These are phyloP conservation scores for Anthostomella pinea DNA, from an alignment of 2,329 filamentous ascomycete genomes.

Conservation along the genomic window DNA sequence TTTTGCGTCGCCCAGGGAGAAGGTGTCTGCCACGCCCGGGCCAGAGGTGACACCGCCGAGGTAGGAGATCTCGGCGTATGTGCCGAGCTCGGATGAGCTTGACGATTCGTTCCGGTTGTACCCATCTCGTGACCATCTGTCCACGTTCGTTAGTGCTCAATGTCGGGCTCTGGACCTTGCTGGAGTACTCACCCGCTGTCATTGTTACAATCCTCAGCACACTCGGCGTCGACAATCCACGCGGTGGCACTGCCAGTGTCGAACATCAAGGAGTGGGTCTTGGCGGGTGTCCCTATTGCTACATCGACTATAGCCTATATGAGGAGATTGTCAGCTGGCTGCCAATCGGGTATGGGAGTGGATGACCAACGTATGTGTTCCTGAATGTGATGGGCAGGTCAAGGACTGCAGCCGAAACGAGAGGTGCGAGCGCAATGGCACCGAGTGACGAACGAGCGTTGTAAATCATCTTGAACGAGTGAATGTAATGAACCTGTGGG, in stretches of 20 bases:
- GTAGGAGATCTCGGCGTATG: slow-evolving; percentile 26
- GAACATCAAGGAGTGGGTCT: slow-evolving; percentile 29
- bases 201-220: slow-evolving; percentile 27
- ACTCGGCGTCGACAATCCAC: slow-evolving; percentile 31
- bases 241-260: slow-evolving; percentile 36
- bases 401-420: slow-evolving; percentile 10
- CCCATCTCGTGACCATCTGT: slow-evolving; percentile 25
- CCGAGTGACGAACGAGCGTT: neutral
- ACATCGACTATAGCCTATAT: slow-evolving; percentile 10
- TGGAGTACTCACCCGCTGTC: slow-evolving; percentile 16
- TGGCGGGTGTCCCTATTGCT: slow-evolving; percentile 29
- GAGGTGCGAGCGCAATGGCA: slow-evolving; percentile 3
- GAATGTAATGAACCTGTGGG: too few relatives aligned
- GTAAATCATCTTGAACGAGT: too few relatives aligned
- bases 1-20: slow-evolving; percentile 12
- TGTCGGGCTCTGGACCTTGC: neutral
- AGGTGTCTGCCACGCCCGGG: slow-evolving; percentile 26
- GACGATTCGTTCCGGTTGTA: slow-evolving; percentile 29
- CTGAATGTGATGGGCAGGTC: slow-evolving; percentile 11
- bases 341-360: neutral
- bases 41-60: slow-evolving; percentile 30
- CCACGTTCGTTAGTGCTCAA: neutral
- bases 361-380: slow-evolving; percentile 14
- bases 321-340: neutral
- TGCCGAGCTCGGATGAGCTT: slow-evolving; percentile 21